Conservation (phyloP, 2,329 filamentous ascomycete species). For the Alternaria sp. region DNA sequence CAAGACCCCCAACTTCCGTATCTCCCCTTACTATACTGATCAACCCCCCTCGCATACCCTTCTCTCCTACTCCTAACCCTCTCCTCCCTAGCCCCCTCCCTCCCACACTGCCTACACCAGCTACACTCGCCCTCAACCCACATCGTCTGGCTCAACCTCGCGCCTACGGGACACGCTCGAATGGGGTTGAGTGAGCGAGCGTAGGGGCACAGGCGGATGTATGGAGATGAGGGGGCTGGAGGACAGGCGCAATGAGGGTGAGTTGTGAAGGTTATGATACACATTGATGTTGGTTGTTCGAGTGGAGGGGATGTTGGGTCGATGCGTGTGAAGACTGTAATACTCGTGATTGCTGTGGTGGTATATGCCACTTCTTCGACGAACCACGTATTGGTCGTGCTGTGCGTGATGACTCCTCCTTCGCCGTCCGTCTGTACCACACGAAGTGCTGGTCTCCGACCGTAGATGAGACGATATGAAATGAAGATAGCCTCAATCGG, state of each 20-base stretch:
- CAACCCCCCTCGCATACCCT: too few relatives aligned
- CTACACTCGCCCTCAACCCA: constrained; percentile 14
- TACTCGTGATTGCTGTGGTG: not conserved
- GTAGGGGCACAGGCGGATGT: constrained; percentile 21
- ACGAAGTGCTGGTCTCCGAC: not conserved
- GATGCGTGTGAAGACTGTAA: too few relatives aligned
- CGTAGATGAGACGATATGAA: not conserved
- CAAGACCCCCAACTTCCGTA: not conserved
- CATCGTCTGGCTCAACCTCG: constrained; percentile 13
- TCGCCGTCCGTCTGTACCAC: not conserved
- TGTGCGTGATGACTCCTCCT: not conserved
- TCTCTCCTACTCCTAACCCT: not conserved
- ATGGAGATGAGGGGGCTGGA: constrained; percentile 22
- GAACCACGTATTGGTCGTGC: not conserved
- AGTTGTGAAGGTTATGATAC: constrained; percentile 26
- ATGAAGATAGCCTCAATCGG: too few relatives aligned
- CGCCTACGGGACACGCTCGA: constrained; percentile 24
- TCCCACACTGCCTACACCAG: constrained; percentile 27
- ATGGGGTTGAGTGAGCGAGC: constrained; percentile 3
- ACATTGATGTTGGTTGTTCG: constrained; percentile 20
- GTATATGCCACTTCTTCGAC: too few relatives aligned
- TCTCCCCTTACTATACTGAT: not conserved
- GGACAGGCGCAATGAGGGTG: constrained; percentile 33
- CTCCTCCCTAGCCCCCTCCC: constrained; percentile 4
- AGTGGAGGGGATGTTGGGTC: too few relatives aligned